Evolutionary conservation across 192 early-diverging fungal genomes (phyloP).

Genomic region (Backusella mclennaniae): DNA sequence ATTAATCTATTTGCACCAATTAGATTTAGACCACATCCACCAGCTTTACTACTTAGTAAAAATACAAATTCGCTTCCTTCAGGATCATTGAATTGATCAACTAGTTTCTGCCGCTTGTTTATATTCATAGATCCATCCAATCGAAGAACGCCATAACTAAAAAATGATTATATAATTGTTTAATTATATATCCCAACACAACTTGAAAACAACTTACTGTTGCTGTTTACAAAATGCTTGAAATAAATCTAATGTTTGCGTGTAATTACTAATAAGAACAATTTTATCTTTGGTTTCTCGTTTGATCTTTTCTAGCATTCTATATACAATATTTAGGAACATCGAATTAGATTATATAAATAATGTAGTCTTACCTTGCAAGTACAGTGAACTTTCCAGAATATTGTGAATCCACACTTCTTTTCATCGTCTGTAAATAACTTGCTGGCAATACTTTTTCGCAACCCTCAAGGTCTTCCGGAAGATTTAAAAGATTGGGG

Average conservation of each 20-base stretch:
- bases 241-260: slow-evolving; percentile 95
- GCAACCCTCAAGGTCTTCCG: slow-evolving; percentile 57
- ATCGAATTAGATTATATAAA: slow-evolving; percentile 4
- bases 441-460: slow-evolving; percentile 51
- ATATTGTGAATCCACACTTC: slow-evolving; percentile 42
- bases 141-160: slow-evolving; percentile 71
- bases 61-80: slow-evolving; percentile 87
- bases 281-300: slow-evolving; percentile 87
- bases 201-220: slow-evolving; percentile 52
- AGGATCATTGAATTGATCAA: slow-evolving; percentile 96
- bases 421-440: slow-evolving; percentile 56
- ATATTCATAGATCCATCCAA: slow-evolving; percentile 94
- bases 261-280: slow-evolving; percentile 99
- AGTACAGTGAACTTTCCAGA: slow-evolving; percentile 92
- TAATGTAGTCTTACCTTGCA: slow-evolving; percentile 42
- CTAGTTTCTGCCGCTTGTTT: slow-evolving; percentile 90
- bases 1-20: slow-evolving; percentile 97
- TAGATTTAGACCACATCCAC: slow-evolving; percentile 97
- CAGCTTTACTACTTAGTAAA: slow-evolving; percentile 94
- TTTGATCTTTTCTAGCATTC: slow-evolving; percentile 73
- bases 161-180: not conserved
- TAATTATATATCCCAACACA: not conserved
- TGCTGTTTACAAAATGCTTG: slow-evolving; percentile 82
- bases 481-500: slow-evolving; percentile 78
- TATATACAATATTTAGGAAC: slow-evolving; percentile 31